phyloP scores from a whole-genome alignment of 2,329 filamentous ascomycete species.

The Phialocephala subalpina region DNA sequence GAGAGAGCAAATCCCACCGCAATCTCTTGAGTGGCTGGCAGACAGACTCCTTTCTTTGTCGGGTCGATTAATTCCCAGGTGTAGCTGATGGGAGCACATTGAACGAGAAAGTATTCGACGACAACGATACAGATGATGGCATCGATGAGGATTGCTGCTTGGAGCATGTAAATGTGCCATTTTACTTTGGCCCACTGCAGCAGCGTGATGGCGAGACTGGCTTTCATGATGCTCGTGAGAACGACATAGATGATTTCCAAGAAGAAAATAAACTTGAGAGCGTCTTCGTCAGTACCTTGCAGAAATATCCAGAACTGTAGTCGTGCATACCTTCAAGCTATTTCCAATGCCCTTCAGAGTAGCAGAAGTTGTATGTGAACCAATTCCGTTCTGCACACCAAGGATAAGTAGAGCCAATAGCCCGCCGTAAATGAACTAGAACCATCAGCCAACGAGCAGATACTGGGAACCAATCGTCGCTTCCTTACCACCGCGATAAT shows the following conservation, averaged over 20 bases:
- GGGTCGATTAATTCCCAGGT: conserved; percentile 31
- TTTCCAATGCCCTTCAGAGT: conserved; percentile 16
- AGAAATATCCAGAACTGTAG: not conserved
- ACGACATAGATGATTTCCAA: conserved; percentile 35
- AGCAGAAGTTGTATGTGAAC: conserved; percentile 24
- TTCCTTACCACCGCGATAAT: conserved; percentile 26
- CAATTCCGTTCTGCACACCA: conserved; percentile 31
- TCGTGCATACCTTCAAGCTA: conserved; percentile 20
- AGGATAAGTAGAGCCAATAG: conserved; percentile 29
- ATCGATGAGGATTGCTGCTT: conserved; percentile 30
- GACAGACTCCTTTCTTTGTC: conserved; percentile 28
- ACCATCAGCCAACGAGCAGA: conserved; percentile 1
- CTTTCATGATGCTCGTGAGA: conserved; percentile 36
- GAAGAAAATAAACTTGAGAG: conserved; percentile 31
- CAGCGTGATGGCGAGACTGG: conserved; percentile 30
- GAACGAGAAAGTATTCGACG: conserved; percentile 28
- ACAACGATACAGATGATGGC: conserved; percentile 26
- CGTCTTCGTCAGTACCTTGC: conserved; percentile 1
- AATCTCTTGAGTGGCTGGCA: conserved; percentile 22
- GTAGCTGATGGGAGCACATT: conserved; percentile 32
- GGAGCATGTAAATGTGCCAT: conserved; percentile 25
- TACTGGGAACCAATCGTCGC: not conserved
- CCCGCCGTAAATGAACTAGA: conserved; percentile 22
- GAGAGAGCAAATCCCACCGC: conserved; percentile 34
- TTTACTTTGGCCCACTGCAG: conserved; percentile 29